A percentile compares a stretch with the other conserved stretches of the same genome.
Evolutionary conservation across 352 stramenopile species (phyloP).

Genomic region (Phytophthora pseudosyringae): DNA sequence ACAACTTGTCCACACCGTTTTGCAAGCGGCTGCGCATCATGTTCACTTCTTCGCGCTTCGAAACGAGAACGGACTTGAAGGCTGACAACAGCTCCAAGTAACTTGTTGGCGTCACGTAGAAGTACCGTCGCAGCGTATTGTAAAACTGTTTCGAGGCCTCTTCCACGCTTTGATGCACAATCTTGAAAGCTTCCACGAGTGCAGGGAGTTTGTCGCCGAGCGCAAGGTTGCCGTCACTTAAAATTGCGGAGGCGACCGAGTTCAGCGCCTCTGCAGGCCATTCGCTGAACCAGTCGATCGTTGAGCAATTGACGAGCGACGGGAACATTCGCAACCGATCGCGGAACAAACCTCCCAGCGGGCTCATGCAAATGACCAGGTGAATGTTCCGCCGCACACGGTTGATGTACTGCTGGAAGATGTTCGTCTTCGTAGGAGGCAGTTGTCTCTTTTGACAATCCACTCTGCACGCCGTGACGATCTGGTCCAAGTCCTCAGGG

Average conservation of each 20-base stretch:
- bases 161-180: constrained; percentile 92
- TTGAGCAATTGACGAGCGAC: constrained; percentile 89
- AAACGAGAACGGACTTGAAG: constrained; percentile 89
- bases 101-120: constrained; percentile 94
- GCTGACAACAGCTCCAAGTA: constrained; percentile 93
- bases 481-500: constrained; percentile 92
- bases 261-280: constrained; percentile 88
- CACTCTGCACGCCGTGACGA: constrained; percentile 89
- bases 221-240: constrained; percentile 79
- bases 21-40: constrained; percentile 86
- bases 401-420: constrained; percentile 94
- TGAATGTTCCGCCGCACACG: constrained; percentile 93
- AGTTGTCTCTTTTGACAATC: constrained; percentile 94
- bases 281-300: constrained; percentile 91
- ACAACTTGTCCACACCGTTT: constrained; percentile 89
- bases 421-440: constrained; percentile 94
- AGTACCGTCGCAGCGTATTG: constrained; percentile 84
- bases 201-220: constrained; percentile 59
- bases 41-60: constrained; percentile 91
- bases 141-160: constrained; percentile 88
- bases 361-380: constrained; percentile 91
- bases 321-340: constrained; percentile 89
- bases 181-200: constrained; percentile 81
- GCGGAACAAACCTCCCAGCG: constrained; percentile 79
- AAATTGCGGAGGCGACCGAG: constrained; percentile 85